These are phyloP conservation scores for Plasmodium gallinaceum DNA, from an alignment of 169 alveolate genomes.

Conservation along the genomic window DNA sequence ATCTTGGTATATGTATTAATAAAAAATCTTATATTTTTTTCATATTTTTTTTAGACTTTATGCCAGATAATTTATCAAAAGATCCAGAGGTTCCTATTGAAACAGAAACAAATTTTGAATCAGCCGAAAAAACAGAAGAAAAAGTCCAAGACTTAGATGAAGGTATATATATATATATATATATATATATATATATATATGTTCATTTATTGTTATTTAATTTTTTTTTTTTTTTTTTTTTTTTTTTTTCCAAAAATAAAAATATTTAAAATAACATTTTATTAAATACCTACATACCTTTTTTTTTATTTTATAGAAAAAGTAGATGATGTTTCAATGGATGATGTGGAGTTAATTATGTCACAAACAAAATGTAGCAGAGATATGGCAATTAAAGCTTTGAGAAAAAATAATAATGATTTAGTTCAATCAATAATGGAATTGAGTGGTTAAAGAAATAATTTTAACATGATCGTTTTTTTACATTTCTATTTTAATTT, in stretches of 20 bases:
- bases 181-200: no score
- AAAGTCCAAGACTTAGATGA: constrained; percentile 80
- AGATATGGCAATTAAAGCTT: constrained; percentile 91
- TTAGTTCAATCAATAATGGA: constrained; percentile 92
- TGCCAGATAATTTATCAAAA: constrained; percentile 26
- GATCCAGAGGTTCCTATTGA: constrained; percentile 61
- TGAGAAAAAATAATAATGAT: constrained; percentile 90
- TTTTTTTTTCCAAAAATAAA: no score
- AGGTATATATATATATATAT: constrained; percentile 49
- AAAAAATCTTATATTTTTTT: not conserved
- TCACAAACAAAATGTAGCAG: constrained; percentile 92
- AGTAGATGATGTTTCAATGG: constrained; percentile 76
- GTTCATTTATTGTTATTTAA: no score
- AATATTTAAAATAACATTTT: not conserved
- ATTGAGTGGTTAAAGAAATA: constrained; percentile 72
- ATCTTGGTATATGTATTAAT: not conserved
- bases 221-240: no score
- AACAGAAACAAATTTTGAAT: constrained; percentile 75
- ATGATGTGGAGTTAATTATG: constrained; percentile 92
- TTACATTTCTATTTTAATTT: no score
- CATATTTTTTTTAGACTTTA: constrained; percentile 15
- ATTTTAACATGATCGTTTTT: no score
- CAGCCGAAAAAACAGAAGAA: constrained; percentile 78
- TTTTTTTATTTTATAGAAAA: constrained; percentile 77
- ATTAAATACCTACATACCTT: not conserved